Evolutionary conservation across 345 rosid species (phyloP), one percentile per base, ranked within the genome.

Genomic region (Salix suchowensis): DNA sequence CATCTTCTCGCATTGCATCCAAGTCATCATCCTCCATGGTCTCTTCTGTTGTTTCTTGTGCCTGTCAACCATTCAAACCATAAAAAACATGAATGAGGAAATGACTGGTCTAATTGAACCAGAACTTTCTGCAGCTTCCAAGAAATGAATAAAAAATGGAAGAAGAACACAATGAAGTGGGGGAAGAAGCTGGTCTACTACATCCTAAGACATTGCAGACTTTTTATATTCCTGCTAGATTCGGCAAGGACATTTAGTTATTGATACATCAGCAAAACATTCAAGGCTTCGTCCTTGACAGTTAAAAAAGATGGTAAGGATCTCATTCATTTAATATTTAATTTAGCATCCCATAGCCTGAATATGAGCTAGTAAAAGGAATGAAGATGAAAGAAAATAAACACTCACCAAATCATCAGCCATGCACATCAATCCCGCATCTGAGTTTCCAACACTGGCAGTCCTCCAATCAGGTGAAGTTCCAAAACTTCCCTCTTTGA

Each of bases 1-100:
- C 67, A 52, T 81, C 84, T 52, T 87, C 94, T 74, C 81, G 79
- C 52, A 89, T 89, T 15, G 96, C 95, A 80, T 91, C 97, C 86
- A 91, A 77, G 5, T 87, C 97, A 40, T 91, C 85, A 61, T 74
- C 82, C 88, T 84, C 90, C 32, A 74, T 28, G n/a, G 77, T 72
- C 50, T 82, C 72, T 71, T 80, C 42, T 65, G 80, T 87, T 65
- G 84, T 78, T 58, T 80, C 92, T 77, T 87, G 88, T 78, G 81
- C 90, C 92, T 87, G 78, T 68, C 71, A 83, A 73, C 71, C 72
- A 77, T 71, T 24, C 18, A 61, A 70, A 40, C 61, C 28, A 68
- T 68, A 40, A 40, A 68, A 39, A 14, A 60, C 0, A 55, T 55
- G 48, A 37, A 76, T 52, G 70, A 61, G 72, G 34, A n/a, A 32